Conservation (phyloP, 2,329 filamentous ascomycete species). For the Apiospora aurea region DNA sequence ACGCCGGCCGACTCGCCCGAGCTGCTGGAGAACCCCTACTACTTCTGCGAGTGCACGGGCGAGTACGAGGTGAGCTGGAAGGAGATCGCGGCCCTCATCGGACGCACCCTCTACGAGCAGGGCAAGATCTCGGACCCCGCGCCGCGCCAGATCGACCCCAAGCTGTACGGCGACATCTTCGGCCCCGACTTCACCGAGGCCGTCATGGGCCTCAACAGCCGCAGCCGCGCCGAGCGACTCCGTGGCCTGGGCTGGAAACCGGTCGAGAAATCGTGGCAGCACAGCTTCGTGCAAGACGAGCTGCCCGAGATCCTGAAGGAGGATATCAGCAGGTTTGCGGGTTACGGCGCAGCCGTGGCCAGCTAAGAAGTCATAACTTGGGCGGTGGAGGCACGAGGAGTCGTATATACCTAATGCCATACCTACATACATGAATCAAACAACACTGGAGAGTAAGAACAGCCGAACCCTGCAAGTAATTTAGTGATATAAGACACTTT, state of each 20-base stretch:
- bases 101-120: slow-evolving; percentile 43
- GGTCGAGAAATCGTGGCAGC: slow-evolving; percentile 49
- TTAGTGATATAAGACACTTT: not conserved
- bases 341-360: slow-evolving; percentile 30
- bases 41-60: slow-evolving; percentile 52
- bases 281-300: slow-evolving; percentile 51
- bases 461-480: not conserved
- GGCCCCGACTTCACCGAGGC: slow-evolving; percentile 42
- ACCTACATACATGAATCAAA: not conserved
- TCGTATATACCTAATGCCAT: not conserved
- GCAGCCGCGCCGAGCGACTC: slow-evolving; percentile 52
- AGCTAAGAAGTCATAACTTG: slow-evolving; percentile 26
- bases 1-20: slow-evolving; percentile 35
- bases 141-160: slow-evolving; percentile 44
- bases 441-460: not conserved
- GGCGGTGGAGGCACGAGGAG: not conserved
- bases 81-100: slow-evolving; percentile 47
- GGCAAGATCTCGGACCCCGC: slow-evolving; percentile 47
- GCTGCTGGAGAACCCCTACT: slow-evolving; percentile 53
- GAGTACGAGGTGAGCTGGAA: slow-evolving; percentile 52
- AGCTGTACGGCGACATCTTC: slow-evolving; percentile 50
- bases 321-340: slow-evolving; percentile 30
- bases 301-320: slow-evolving; percentile 47
- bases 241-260: slow-evolving; percentile 53
- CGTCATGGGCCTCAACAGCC: slow-evolving; percentile 50